Base-by-base conservation (phyloP, 2,329 filamentous ascomycete genomes). In the Colletotrichum somersetense region DNA sequence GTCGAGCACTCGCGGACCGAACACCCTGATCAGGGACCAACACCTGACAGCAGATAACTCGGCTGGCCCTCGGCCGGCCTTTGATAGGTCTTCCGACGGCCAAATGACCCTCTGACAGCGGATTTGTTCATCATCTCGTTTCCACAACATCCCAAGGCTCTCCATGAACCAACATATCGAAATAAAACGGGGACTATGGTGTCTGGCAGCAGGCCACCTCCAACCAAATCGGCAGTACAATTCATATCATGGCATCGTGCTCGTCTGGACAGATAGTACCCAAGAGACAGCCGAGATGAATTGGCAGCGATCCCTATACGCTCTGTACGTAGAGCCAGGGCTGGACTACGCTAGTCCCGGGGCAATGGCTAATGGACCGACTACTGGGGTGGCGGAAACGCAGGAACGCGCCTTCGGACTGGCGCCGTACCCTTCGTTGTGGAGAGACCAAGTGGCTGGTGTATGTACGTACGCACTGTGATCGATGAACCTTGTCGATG, bases 211-310 rank as follows among this genome's bases (percentile, higher is more conserved):
- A 35, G 46, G 20, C 42, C 58, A 46, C 42, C 38, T 50, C 55
- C 53, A 48, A 59, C 53, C 66, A 38, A 61, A 40, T 44, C 35
- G 66, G 18, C 56, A 58, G 66, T 48, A 61, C 42, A 38, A 20
- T 53, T 55, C 23, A 48, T 20, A 48, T 18, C 11, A 44, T 33
- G 33, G 26, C 35, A 58, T 62, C 20, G 8, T 35, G 38, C 52
- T 26, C 23, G 26, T 30, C 35, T 38, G 44, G 68, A 44, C 44
- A 58, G n/a, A 44, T 30, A 7, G 57, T 62, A 44, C 30, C 52
- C 64, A 20, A 33, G 16, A 63, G 59, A 38, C 18, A 61, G 35
- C 69, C 66, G 66, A 69, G 38, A 69, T 72, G 69, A 63, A 23
- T n/a, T 42, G 40, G 7, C 38, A 59, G 46, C 48, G 59, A 44